Conservation (phyloP, 129 eudicot species). For the Lactuca sativa region DNA sequence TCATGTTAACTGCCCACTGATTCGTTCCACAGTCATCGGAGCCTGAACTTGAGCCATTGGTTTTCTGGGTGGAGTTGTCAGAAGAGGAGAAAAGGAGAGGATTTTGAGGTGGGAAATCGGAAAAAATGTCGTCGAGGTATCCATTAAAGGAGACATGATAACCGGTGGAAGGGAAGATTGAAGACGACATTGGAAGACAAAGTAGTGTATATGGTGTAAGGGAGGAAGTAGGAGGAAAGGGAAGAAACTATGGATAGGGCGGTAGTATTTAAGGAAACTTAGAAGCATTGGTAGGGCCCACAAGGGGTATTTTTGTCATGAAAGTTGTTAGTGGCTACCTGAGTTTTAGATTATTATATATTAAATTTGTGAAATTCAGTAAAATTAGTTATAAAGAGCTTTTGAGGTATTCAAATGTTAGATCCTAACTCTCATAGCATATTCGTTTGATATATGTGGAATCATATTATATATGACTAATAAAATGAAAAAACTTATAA, state of each 20-base stretch:
- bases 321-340: conserved; percentile 1
- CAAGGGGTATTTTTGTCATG: background rate
- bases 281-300: conserved; percentile 7
- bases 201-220: background rate
- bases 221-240: conserved; percentile 38
- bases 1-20: background rate
- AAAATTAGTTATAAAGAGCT: background rate
- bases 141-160: conserved; percentile 6
- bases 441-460: background rate
- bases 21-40: conserved; percentile 14
- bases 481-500: too few relatives aligned
- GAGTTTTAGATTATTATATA: background rate
- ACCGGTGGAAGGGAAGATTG: conserved; percentile 7
- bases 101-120: conserved; percentile 26
- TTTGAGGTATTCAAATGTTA: background rate
- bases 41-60: conserved; percentile 25
- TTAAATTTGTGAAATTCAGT: background rate
- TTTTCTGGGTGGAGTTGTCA: conserved; percentile 13
- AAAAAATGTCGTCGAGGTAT: conserved; percentile 32
- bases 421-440: background rate
- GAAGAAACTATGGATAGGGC: conserved; percentile 28
- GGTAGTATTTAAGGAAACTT: conserved; percentile 12
- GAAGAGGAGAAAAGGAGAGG: conserved; percentile 4
- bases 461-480: too few relatives aligned
- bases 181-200: conserved; percentile 23